A percentile compares a stretch with the other conserved stretches of the same genome.
These are phyloP conservation scores for Ganoderma lucidum DNA, from an alignment of 1,284 basidiomycete genomes.

Conservation along the genomic window DNA sequence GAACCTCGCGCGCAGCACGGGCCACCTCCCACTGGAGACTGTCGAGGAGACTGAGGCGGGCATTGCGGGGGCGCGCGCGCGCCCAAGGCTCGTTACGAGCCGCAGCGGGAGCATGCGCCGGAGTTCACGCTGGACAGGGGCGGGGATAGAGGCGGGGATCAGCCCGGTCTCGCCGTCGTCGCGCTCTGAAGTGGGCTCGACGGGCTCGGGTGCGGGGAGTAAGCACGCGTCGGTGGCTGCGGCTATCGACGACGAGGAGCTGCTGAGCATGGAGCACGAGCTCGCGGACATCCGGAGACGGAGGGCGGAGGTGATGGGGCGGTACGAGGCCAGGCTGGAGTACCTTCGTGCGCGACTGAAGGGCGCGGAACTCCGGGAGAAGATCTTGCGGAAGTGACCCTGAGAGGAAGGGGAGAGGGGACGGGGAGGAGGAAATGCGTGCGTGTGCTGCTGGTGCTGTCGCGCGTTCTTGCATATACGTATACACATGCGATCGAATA, in stretches of 20 bases:
- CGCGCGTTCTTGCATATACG: constrained; percentile 17
- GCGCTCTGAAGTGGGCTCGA: constrained; percentile 31
- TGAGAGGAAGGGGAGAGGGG: background rate
- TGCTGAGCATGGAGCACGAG: constrained; percentile 54
- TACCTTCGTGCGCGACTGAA: constrained; percentile 76
- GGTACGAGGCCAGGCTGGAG: constrained; percentile 73
- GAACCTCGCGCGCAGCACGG: constrained; percentile 53
- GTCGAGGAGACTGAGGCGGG: constrained; percentile 55
- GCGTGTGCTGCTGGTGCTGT: constrained; percentile 10
- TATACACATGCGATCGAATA: background rate
- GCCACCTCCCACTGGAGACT: constrained; percentile 57
- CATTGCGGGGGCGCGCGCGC: constrained; percentile 6
- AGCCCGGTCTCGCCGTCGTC: constrained; percentile 25
- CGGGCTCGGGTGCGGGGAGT: constrained; percentile 17
- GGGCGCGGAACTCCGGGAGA: constrained; percentile 78
- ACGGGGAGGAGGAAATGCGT: background rate
- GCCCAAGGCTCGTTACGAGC: constrained; percentile 12
- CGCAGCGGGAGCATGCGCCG: constrained; percentile 24
- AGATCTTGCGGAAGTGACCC: constrained; percentile 54
- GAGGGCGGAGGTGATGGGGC: constrained; percentile 65
- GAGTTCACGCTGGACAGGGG: constrained; percentile 22
- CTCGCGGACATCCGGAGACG: constrained; percentile 69
- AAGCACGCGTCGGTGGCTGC: constrained; percentile 9
- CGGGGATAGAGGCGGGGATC: constrained; percentile 18
- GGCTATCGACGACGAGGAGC: constrained; percentile 39